Evolutionary conservation across 768 basidiomycete genomes (phyloP), one percentile per base, ranked within the genome.

Genomic region (Pleurotus salmoneostramineus): DNA sequence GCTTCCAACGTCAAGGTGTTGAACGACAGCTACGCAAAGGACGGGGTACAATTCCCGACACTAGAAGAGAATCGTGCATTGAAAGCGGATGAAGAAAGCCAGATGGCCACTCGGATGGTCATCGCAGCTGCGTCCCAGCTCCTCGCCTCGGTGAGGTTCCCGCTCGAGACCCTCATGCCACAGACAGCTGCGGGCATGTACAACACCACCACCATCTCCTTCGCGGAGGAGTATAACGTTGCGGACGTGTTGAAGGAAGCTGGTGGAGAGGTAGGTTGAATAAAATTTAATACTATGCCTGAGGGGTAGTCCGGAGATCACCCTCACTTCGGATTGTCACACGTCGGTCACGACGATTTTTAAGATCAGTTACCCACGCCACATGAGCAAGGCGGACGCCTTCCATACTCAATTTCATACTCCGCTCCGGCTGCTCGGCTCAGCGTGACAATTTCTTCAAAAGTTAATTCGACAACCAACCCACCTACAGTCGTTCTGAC

Each of bases 171-270:
- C 5, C 43, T 64, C 15, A 27, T 27, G 21, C 44, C 57, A 46
- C 56, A 60, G 10, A 2, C 10, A 7, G 15, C 48, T 5, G 33
- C 48, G 5, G 48, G 48, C 1, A 58, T 31, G 56, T 31, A 62
- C 55, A 35, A 35, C 31, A 31, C 40, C 21, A 3, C 6, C 10
- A 2, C n/a, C 17, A n/a, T 48, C 7, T 6, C 21, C 49, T 56
- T 60, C 50, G 66, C 69, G 3, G 40, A 50, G 5, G 64, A 64
- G 33, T 57, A 50, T 34, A 65, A 63, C 46, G 60, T 63, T 46
- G 62, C 68, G 5, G 71, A 74, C 34, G 72, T 72, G 6, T 57
- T 75, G 21, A 61, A 69, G 6, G 68, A 72, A 46, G 71, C 69
- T 10, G 72, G 73, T 5, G 61, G 66, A n/a, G 43, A 70, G 37